Conservation (phyloP, 352 stramenopile species). For the Pythium aristosporum region DNA sequence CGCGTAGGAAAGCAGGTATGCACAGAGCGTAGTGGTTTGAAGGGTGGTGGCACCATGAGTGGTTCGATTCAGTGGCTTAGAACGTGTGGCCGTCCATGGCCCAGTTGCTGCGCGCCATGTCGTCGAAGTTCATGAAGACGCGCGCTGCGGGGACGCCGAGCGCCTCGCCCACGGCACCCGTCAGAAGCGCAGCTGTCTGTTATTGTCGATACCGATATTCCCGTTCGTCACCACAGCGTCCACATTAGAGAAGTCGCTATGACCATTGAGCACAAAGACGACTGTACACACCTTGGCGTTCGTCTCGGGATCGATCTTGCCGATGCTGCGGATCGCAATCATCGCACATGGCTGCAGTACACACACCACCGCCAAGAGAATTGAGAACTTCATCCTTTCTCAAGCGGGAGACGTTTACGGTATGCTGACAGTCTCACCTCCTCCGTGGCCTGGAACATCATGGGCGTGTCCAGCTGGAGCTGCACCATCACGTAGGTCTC, state of each 20-base stretch:
- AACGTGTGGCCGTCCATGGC: neutral
- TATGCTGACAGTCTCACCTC: constrained; percentile 15
- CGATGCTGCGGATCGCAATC: constrained; percentile 4
- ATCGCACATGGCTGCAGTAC: neutral
- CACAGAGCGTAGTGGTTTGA: too few relatives aligned
- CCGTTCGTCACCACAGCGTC: too few relatives aligned
- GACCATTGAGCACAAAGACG: neutral
- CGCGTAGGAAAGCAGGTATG: too few relatives aligned
- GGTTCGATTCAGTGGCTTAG: neutral
- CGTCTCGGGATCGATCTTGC: constrained; percentile 3
- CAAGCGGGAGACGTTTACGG: neutral
- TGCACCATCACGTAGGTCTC: constrained; percentile 34
- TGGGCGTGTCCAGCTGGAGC: constrained; percentile 35
- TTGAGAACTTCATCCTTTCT: neutral
- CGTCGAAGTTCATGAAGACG: constrained; percentile 5
- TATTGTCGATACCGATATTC: too few relatives aligned
- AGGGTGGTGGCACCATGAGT: too few relatives aligned
- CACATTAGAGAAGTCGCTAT: too few relatives aligned
- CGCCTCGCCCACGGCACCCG: neutral
- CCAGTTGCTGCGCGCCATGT: neutral
- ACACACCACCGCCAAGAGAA: neutral
- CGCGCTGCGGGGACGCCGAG: neutral
- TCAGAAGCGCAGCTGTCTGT: neutral
- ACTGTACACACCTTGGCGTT: neutral
- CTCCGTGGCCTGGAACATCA: constrained; percentile 33